Evolutionary conservation across 805 yeast genomes (phyloP).

Genomic region (Kuraishia piskuri): DNA sequence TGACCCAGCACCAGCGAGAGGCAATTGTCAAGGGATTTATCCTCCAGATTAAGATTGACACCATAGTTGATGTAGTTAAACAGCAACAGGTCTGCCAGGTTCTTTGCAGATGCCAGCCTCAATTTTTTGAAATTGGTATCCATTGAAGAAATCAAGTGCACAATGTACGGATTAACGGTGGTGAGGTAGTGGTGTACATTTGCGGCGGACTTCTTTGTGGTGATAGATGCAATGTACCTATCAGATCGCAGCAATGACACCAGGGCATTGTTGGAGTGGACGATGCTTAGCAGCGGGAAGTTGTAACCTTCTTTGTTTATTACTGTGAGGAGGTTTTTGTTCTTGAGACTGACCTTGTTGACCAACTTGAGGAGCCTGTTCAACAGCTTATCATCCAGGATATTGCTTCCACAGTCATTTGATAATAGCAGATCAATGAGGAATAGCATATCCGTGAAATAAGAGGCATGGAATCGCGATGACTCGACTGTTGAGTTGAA

Average conservation of each 20-base stretch:
- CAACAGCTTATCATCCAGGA: constrained; percentile 21
- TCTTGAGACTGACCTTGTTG: constrained; percentile 15
- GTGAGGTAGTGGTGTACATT: constrained; percentile 14
- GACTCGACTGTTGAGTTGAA: constrained; percentile 22
- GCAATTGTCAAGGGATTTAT: constrained; percentile 15
- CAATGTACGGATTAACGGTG: constrained; percentile 11
- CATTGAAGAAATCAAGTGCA: constrained; percentile 13
- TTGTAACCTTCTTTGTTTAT: constrained; percentile 11
- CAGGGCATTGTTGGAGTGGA: constrained; percentile 19
- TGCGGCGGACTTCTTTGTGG: constrained; percentile 14
- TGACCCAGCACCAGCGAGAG: constrained; percentile 12
- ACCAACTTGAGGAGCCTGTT: constrained; percentile 20
- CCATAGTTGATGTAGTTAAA: constrained; percentile 22
- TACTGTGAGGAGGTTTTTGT: constrained; percentile 5
- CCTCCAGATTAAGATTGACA: constrained; percentile 14
- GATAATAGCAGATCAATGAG: constrained; percentile 20
- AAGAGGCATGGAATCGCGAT: constrained; percentile 21
- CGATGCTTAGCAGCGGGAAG: constrained; percentile 21
- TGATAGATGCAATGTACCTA: constrained; percentile 15
- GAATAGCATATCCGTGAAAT: constrained; percentile 20
- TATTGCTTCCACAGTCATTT: constrained; percentile 16
- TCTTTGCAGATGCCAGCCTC: constrained; percentile 20
- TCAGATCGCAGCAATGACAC: constrained; percentile 23
- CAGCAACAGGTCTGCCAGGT: constrained; percentile 21
- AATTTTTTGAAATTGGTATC: constrained; percentile 20